These are phyloP conservation scores for Teratosphaeria gauchensis DNA, from an alignment of 2,329 filamentous ascomycete species.

Conservation along the genomic window DNA sequence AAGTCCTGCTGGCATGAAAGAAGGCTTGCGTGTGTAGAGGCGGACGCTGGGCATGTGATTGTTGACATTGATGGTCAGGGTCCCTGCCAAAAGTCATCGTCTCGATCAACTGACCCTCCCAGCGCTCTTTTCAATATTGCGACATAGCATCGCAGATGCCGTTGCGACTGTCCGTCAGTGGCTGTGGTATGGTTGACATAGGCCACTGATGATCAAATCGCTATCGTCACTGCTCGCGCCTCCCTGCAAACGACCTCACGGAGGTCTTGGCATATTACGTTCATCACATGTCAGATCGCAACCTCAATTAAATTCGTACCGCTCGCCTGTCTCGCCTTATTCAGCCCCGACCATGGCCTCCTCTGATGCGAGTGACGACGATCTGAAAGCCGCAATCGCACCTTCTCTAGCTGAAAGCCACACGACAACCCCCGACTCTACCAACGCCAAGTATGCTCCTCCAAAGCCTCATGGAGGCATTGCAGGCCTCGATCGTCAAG, in stretches of 20 bases:
- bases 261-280: neutral
- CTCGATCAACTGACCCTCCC: neutral
- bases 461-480: constrained; percentile 18
- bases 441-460: neutral
- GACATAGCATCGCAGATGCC: neutral
- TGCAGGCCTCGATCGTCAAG: constrained; percentile 59
- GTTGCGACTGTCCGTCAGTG: neutral
- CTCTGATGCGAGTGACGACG: constrained; percentile 45
- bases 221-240: neutral
- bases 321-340: neutral
- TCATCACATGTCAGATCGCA: neutral
- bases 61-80: neutral
- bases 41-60: neutral
- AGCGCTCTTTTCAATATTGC: neutral
- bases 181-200: neutral
- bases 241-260: neutral
- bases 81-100: neutral
- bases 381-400: constrained; percentile 51
- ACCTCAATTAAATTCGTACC: neutral
- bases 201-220: neutral
- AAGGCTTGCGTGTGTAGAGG: neutral
- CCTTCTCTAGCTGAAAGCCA: constrained; percentile 16
- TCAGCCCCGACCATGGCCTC: constrained; percentile 3
- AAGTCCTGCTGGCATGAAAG: neutral
- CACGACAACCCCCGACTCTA: neutral